Conservation (phyloP, 2,329 filamentous ascomycete genomes). For the Fusarium sarcochroum region DNA sequence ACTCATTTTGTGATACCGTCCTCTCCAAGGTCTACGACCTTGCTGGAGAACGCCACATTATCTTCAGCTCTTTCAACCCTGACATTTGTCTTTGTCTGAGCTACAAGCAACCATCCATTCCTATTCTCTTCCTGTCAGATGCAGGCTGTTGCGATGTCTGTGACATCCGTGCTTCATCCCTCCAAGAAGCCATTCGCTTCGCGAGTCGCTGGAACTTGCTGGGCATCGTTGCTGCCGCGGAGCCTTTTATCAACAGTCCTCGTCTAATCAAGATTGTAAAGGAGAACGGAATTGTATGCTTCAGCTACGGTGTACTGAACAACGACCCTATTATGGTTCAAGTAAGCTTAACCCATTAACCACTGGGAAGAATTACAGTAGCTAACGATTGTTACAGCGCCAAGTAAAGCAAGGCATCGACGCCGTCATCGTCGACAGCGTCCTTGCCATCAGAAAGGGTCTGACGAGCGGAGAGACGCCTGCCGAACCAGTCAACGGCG, state of each 20-base stretch:
- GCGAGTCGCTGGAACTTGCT: slow-evolving; percentile 95
- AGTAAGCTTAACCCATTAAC: slow-evolving; percentile 64
- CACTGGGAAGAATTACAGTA: background rate
- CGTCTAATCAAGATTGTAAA: slow-evolving; percentile 93
- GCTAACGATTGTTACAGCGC: slow-evolving; percentile 63
- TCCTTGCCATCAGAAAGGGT: slow-evolving; percentile 92
- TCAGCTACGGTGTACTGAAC: slow-evolving; percentile 92
- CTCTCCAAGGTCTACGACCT: slow-evolving; percentile 91
- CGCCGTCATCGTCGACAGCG: slow-evolving; percentile 96
- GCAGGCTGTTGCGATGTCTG: slow-evolving; percentile 85
- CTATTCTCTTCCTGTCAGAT: slow-evolving; percentile 94
- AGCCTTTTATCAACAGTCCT: slow-evolving; percentile 90
- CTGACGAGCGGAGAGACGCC: slow-evolving; percentile 68
- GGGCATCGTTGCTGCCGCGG: slow-evolving; percentile 90
- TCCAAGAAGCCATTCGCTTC: slow-evolving; percentile 96
- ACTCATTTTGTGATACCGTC: slow-evolving; percentile 96
- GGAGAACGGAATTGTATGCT: slow-evolving; percentile 92
- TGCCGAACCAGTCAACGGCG: slow-evolving; percentile 26
- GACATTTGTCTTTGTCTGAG: slow-evolving; percentile 94
- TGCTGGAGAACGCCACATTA: slow-evolving; percentile 86
- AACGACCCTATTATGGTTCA: slow-evolving; percentile 90
- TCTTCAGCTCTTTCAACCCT: slow-evolving; percentile 98
- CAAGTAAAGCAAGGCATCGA: slow-evolving; percentile 98
- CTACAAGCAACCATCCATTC: slow-evolving; percentile 98
- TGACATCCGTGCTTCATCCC: slow-evolving; percentile 88